A percentile compares a stretch with the other conserved stretches of the same genome.
phyloP scores from a whole-genome alignment of 305 asterid species.

The Ilex paraguariensis region DNA sequence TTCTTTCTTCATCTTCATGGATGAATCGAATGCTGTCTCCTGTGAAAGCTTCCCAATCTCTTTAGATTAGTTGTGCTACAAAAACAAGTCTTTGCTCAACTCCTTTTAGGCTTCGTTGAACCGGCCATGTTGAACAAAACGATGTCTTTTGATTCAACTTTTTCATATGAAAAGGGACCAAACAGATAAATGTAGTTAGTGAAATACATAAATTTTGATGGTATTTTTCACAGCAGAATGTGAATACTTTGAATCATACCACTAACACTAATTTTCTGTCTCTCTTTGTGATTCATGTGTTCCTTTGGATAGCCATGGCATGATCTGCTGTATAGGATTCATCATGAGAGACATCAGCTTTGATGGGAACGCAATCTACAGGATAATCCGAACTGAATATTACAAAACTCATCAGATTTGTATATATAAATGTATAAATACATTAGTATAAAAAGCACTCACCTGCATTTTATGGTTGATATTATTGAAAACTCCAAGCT shows the following conservation, averaged over 20 bases:
- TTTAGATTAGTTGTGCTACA: constrained; percentile 31
- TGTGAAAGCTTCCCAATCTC: constrained; percentile 17
- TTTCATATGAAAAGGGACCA: constrained; percentile 23
- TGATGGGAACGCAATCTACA: constrained; percentile 31
- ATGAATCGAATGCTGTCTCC: constrained; percentile 16
- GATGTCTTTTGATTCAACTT: constrained; percentile 10
- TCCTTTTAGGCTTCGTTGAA: constrained; percentile 4
- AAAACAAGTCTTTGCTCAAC: constrained; percentile 30
- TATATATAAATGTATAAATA: too few relatives aligned
- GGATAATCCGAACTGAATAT: constrained; percentile 12
- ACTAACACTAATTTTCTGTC: constrained; percentile 12
- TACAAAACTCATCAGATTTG: constrained; percentile 7
- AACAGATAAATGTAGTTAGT: constrained; percentile 3
- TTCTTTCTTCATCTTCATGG: constrained; percentile 46
- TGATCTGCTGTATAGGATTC: constrained; percentile 34
- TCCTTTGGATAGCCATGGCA: constrained; percentile 41
- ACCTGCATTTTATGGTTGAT: constrained; percentile 62
- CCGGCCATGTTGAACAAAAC: constrained; percentile 7
- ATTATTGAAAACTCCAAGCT: constrained; percentile 7
- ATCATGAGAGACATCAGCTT: constrained; percentile 15
- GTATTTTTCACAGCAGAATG: neutral
- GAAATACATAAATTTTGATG: neutral
- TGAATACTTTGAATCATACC: constrained; percentile 14
- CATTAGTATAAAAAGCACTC: neutral
- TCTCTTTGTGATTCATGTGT: constrained; percentile 31